Conservation (phyloP, 148 eudicot species). For the Spergularia marina region DNA sequence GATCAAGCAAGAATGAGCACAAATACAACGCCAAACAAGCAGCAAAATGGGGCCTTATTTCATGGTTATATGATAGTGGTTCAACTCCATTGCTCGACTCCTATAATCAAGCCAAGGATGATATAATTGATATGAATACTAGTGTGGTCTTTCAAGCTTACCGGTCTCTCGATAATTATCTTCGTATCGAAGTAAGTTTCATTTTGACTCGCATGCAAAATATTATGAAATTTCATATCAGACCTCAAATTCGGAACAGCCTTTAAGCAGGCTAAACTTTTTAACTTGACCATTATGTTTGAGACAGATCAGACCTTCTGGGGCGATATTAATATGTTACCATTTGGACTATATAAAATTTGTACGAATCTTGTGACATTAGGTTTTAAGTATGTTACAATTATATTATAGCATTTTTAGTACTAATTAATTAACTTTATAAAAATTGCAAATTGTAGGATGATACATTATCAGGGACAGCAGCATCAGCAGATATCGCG, state of each 20-base stretch:
- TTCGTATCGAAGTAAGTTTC: slow-evolving; percentile 52
- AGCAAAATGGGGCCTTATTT: slow-evolving; percentile 52
- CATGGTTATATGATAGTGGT: slow-evolving; percentile 44
- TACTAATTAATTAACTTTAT: too few relatives aligned
- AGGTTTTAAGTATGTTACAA: too few relatives aligned
- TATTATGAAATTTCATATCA: too few relatives aligned
- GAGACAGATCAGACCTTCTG: too few relatives aligned
- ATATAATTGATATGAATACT: slow-evolving; percentile 46
- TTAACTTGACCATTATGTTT: too few relatives aligned
- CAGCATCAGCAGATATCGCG: slow-evolving; percentile 30
- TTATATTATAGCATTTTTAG: too few relatives aligned
- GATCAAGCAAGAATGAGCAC: slow-evolving; percentile 29
- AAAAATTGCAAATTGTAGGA: slow-evolving; percentile 29
- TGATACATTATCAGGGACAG: slow-evolving; percentile 38
- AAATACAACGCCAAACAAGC: slow-evolving; percentile 39
- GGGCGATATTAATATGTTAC: too few relatives aligned
- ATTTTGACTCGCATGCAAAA: too few relatives aligned
- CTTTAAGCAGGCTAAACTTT: too few relatives aligned
- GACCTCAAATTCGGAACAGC: too few relatives aligned
- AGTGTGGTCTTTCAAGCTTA: slow-evolving; percentile 45
- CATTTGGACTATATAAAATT: too few relatives aligned
- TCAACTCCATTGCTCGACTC: slow-evolving; percentile 38
- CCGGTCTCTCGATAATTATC: slow-evolving; percentile 39
- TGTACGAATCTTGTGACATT: background rate
- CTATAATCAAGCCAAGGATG: slow-evolving; percentile 33